phyloP scores from a whole-genome alignment of 768 basidiomycete genomes.

The Leccinum disarticulatum region DNA sequence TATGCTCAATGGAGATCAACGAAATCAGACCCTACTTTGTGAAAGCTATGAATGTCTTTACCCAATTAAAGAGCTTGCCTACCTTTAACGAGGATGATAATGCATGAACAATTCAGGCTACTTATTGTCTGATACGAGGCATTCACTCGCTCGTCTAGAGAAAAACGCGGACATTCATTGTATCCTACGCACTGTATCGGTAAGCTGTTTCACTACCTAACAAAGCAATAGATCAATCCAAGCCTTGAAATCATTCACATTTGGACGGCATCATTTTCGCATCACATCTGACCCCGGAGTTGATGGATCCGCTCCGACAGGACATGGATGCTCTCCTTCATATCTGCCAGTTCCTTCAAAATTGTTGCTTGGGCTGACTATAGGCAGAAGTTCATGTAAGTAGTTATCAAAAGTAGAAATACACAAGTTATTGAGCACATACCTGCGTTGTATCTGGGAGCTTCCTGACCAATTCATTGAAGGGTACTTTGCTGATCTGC shows the following conservation, averaged over 20 bases:
- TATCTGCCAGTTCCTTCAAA: slow-evolving; percentile 57
- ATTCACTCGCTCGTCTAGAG: background rate
- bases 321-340: slow-evolving; percentile 46
- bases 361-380: slow-evolving; percentile 74
- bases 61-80: slow-evolving; percentile 45
- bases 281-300: slow-evolving; percentile 17
- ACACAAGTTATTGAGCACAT: slow-evolving; percentile 24
- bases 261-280: background rate
- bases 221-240: background rate
- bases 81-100: background rate
- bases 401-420: slow-evolving; percentile 5
- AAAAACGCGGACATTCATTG: background rate
- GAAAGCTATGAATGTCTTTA: slow-evolving; percentile 74
- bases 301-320: slow-evolving; percentile 38
- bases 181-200: background rate
- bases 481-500: slow-evolving; percentile 68
- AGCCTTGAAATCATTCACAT: background rate
- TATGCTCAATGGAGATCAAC: slow-evolving; percentile 91
- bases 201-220: slow-evolving; percentile 1
- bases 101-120: slow-evolving; percentile 3
- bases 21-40: slow-evolving; percentile 90
- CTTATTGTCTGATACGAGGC: background rate
- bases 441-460: slow-evolving; percentile 77
- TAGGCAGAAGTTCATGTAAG: background rate
- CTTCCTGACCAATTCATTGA: slow-evolving; percentile 63